phyloP scores from a whole-genome alignment of 2,329 filamentous ascomycete species.

The Thelonectria rubi region DNA sequence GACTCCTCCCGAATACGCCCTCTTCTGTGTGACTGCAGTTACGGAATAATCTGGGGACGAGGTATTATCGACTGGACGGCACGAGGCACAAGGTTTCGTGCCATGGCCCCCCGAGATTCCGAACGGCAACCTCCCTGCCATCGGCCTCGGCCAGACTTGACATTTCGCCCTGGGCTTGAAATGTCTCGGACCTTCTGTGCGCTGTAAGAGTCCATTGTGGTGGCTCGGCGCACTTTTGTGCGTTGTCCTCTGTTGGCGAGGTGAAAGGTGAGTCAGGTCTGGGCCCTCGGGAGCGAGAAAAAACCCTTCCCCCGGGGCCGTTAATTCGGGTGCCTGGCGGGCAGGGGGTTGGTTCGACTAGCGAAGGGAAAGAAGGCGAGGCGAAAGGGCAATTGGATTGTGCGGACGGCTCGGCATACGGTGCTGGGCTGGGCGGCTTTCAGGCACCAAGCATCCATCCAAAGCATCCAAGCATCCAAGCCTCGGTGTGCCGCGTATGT shows the following conservation, averaged over 20 bases:
- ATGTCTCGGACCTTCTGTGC: constrained; percentile 13
- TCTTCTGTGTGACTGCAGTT: constrained; percentile 4
- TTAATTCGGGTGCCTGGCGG: not conserved
- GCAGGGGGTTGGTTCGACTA: constrained; percentile 2
- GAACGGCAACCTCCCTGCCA: constrained; percentile 31
- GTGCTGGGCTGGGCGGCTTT: not conserved
- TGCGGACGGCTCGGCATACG: not conserved
- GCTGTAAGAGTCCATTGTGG: not conserved
- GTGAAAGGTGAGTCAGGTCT: constrained; percentile 17
- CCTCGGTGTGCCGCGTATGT: constrained; percentile 6
- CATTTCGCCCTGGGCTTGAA: constrained; percentile 2
- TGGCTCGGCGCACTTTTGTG: constrained; percentile 18
- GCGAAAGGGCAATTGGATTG: constrained; percentile 2
- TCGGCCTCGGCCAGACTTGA: too few relatives aligned
- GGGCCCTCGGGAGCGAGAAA: not conserved
- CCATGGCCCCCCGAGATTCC: constrained; percentile 27
- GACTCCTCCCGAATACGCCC: not conserved
- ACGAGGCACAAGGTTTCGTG: constrained; percentile 2
- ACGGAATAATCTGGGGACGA: too few relatives aligned
- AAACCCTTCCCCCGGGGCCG: not conserved
- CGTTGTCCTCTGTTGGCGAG: constrained; percentile 25
- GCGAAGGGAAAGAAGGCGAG: not conserved
- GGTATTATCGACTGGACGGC: too few relatives aligned
- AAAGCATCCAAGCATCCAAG: not conserved
- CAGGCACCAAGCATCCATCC: not conserved